Conservation (phyloP, 225 moss, liverwort and hornwort genomes). For the Anthoceros angustus region DNA sequence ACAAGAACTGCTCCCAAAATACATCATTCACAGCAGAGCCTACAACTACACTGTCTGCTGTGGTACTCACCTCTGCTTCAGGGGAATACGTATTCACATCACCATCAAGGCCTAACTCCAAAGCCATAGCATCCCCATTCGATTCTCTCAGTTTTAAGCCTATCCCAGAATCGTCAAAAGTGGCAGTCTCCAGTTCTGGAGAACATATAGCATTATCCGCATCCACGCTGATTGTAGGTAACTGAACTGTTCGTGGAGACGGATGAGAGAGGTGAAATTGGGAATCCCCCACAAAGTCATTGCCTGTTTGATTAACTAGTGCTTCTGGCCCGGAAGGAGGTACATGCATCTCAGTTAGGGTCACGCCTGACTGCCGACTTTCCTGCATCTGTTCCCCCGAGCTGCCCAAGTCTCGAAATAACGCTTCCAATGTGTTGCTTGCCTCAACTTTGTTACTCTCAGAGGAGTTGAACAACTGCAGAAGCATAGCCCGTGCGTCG, state of each 20-base stretch:
- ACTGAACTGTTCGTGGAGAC: neutral
- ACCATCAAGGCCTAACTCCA: conserved; percentile 14
- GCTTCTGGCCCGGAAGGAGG: conserved; percentile 8
- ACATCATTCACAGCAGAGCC: conserved; percentile 48
- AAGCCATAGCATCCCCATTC: conserved; percentile 27
- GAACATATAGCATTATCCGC: conserved; percentile 16
- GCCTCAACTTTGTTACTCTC: conserved; percentile 37
- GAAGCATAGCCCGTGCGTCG: conserved; percentile 46
- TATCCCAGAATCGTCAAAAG: neutral
- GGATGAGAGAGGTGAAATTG: neutral
- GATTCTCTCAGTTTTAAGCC: conserved; percentile 15
- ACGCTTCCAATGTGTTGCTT: conserved; percentile 31
- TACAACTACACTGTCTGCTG: conserved; percentile 24
- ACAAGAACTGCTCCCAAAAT: conserved; percentile 92
- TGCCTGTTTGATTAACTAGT: conserved; percentile 7
- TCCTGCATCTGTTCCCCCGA: conserved; percentile 17
- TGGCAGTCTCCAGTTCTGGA: conserved; percentile 16
- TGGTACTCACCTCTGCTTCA: conserved; percentile 34
- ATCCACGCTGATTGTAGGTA: conserved; percentile 3
- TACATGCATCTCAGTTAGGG: conserved; percentile 51
- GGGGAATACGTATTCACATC: conserved; percentile 21
- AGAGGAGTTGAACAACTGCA: conserved; percentile 37
- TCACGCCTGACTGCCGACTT: conserved; percentile 51
- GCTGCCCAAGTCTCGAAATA: conserved; percentile 38
- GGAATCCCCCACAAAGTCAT: conserved; percentile 2